A percentile compares a stretch with the other conserved stretches of the same genome.
Conservation (phyloP, 306 rosid species). For the Lablab purpureus region DNA sequence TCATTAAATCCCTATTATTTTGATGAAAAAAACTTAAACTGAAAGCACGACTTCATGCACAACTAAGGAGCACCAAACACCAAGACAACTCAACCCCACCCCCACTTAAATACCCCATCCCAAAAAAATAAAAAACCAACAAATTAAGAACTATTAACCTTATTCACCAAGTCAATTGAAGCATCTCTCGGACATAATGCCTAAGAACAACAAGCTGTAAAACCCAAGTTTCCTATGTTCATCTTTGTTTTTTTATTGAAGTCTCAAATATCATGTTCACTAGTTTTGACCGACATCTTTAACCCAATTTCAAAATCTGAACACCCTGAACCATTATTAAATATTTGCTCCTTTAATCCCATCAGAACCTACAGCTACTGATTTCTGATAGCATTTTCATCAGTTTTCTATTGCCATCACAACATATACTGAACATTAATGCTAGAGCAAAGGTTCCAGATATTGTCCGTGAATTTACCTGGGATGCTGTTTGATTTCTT, state of each 20-base stretch:
- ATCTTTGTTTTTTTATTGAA: conserved; percentile 22
- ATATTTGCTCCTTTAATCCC: neutral
- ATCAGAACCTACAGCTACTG: conserved; percentile 14
- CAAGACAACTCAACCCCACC: too few species aligned
- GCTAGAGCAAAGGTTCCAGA: conserved; percentile 38
- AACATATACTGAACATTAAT: conserved; percentile 37
- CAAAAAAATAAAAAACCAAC: too few species aligned
- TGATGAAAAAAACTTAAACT: too few species aligned
- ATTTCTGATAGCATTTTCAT: conserved; percentile 34
- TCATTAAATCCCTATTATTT: too few species aligned
- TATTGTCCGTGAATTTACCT: conserved; percentile 60
- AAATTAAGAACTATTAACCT: too few species aligned
- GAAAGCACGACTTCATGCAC: too few species aligned
- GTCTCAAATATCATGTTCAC: conserved; percentile 2
- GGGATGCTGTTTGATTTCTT: conserved; percentile 78
- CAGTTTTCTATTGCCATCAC: conserved; percentile 22
- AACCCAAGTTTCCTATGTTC: conserved; percentile 18
- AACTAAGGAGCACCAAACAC: too few species aligned
- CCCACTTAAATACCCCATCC: too few species aligned
- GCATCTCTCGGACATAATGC: neutral
- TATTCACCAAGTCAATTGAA: too few species aligned
- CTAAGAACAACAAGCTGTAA: neutral
- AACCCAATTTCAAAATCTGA: conserved; percentile 17
- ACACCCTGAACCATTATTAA: conserved; percentile 19
- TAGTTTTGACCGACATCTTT: neutral